A percentile compares a stretch with the other conserved stretches of the same genome.
phyloP scores from a whole-genome alignment of 2,329 filamentous ascomycete genomes.

The Aaosphaeria arxii region DNA sequence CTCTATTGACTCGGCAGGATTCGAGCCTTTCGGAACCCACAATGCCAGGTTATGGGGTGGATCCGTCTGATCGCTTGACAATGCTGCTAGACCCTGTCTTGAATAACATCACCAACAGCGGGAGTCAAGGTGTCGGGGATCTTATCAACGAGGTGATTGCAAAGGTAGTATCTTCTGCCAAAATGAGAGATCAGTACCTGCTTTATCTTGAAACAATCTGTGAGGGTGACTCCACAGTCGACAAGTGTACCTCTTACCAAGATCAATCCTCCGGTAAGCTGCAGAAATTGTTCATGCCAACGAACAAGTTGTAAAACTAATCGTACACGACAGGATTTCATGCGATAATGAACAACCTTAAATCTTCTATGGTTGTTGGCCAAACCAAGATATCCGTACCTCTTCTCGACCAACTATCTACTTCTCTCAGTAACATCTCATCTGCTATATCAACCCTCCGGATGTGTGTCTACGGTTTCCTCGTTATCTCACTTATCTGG shows the following conservation, averaged over 20 bases:
- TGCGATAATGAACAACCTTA: conserved; percentile 1
- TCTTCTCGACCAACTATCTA: conserved; percentile 6
- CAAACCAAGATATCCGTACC: conserved; percentile 14
- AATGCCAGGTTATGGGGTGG: not conserved
- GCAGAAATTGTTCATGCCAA: not conserved
- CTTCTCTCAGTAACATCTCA: conserved; percentile 5
- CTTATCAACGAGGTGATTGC: conserved; percentile 8
- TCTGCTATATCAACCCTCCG: conserved; percentile 3
- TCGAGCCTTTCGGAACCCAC: not conserved
- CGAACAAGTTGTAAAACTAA: not conserved
- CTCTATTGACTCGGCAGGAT: not conserved
- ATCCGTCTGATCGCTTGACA: not conserved
- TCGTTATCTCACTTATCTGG: conserved; percentile 14
- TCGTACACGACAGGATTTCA: conserved; percentile 6
- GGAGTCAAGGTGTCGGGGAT: conserved; percentile 10
- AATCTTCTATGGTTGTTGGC: conserved; percentile 12
- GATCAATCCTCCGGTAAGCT: conserved; percentile 2
- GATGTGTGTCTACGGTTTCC: conserved; percentile 12
- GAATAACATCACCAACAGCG: conserved; percentile 8
- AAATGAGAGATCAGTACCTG: conserved; percentile 11
- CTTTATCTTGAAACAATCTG: conserved; percentile 12
- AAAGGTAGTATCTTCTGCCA: conserved; percentile 3
- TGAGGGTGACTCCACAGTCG: conserved; percentile 4
- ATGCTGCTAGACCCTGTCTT: conserved; percentile 2
- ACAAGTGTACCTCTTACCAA: conserved; percentile 10